Evolutionary conservation across 1,284 basidiomycete genomes (phyloP).

Genomic region (Pholiota adiposa): DNA sequence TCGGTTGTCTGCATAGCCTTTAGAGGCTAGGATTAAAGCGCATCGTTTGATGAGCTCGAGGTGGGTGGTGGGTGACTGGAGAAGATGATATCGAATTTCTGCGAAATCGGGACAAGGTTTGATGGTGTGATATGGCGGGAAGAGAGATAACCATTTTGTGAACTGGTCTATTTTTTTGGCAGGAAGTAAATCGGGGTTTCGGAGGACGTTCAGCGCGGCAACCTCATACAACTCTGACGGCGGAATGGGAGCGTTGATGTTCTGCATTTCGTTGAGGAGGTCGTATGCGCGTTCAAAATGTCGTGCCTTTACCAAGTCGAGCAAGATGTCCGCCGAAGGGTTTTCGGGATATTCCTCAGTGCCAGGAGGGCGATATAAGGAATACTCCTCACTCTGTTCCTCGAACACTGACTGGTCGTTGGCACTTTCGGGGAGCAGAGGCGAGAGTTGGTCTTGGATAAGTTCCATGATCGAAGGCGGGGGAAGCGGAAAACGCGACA

Average conservation of each 20-base stretch:
- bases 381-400: background rate
- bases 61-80: background rate
- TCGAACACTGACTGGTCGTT: background rate
- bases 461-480: conserved; percentile 1
- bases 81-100: background rate
- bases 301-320: background rate
- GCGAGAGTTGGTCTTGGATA: background rate
- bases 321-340: background rate
- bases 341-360: background rate
- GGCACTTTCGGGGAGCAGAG: background rate
- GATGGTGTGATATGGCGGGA: background rate
- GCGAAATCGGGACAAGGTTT: background rate
- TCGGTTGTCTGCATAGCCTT: background rate
- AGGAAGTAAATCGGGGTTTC: background rate
- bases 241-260: background rate
- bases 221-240: conserved; percentile 1
- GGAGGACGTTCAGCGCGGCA: background rate
- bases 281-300: background rate
- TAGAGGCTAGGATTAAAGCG: background rate
- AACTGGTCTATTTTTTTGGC: background rate
- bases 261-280: conserved; percentile 1
- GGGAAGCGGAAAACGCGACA: conserved; percentile 1
- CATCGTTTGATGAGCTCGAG: background rate
- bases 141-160: conserved; percentile 1
- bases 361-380: background rate